Evolutionary conservation across 2,329 filamentous ascomycete species (phyloP), one percentile per base, ranked within the genome.

Genomic region (Camptophora hylomeconis): DNA sequence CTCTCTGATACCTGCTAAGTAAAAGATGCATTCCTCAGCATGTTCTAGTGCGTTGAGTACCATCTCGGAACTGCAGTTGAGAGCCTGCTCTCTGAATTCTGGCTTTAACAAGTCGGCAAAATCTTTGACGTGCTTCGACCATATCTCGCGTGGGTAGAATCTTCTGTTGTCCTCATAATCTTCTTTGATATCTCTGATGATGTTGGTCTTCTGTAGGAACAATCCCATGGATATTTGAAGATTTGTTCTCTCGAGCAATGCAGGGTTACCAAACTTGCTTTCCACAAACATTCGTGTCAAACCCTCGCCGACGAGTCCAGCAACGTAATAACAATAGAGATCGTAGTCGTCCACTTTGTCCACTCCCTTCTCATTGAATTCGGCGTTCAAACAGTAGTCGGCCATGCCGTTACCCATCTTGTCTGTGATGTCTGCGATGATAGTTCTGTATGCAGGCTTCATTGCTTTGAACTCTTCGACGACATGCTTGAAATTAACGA

Each of bases 341-440:
- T 98, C 86, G 55, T 95, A 98, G 45, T 95, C 86, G 29, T 77
- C 68, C 44, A 92, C 60, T 0, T 80, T 87, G 49, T 83, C 68
- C 35, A 95, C 77, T 26, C 83, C 83, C 35, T 83, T 73, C 41
- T 70, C 62, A 45, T 84, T 82, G 56, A 80, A 69, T 45, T 89
- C 81, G 9, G 81, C 76, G 46, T 92, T 89, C 43, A 80, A 66
- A 21, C 72, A 80, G 53, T 92, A 98, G 58, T 98, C 87, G 16
- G 89, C 89, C 89, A 98, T 98, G 44, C 89, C 89, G 49, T 95
- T 86, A 40, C 86, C 87, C 89, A 98, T 98, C 60, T 83, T 80
- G 49, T 75, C 64, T 17, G 84, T 83, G 50, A 95, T 93, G 46
- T 95, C 87, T 57, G 78, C 77, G 57, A 98, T 89, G 50, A 95